Percentiles rank a stretch among this genome's conserved stretches.
These are phyloP conservation scores for Cyclaneusma minus DNA, from an alignment of 2,329 filamentous ascomycete species.

Conservation along the genomic window DNA sequence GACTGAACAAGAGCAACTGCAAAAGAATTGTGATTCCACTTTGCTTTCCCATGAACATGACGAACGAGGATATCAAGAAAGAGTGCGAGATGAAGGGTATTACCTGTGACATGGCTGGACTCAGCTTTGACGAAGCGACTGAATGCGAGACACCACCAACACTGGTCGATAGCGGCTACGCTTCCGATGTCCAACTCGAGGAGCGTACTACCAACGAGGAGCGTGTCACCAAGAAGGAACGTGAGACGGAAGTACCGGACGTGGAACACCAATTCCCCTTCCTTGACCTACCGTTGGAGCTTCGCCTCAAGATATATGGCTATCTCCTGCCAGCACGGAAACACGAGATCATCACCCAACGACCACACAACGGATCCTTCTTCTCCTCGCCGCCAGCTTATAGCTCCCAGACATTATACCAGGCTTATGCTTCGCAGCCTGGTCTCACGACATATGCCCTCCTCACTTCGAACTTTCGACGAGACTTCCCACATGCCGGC, in stretches of 20 bases:
- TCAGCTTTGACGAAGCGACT: too few species aligned
- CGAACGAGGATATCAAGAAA: too few species aligned
- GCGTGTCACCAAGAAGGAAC: too few species aligned
- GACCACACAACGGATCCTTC: constrained; percentile 13
- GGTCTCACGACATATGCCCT: constrained; percentile 13
- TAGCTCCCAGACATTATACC: constrained; percentile 3
- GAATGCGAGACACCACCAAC: too few species aligned
- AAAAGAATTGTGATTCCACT: constrained; percentile 9
- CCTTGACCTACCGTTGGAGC: constrained; percentile 13
- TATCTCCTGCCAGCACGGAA: constrained; percentile 12
- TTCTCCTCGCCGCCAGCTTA: constrained; percentile 8
- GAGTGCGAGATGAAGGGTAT: too few species aligned
- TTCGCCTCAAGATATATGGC: constrained; percentile 15
- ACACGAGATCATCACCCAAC: constrained; percentile 14
- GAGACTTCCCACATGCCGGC: constrained; percentile 3
- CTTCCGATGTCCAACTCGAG: too few species aligned
- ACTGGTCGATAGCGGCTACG: too few species aligned
- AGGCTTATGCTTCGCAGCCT: constrained; percentile 1
- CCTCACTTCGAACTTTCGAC: constrained; percentile 9
- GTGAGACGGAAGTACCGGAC: too few species aligned
- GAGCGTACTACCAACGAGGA: too few species aligned
- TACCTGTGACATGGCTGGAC: too few species aligned
- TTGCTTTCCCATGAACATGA: constrained; percentile 8
- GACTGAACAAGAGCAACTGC: constrained; percentile 11
- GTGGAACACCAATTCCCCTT: too few species aligned